Base-by-base conservation (phyloP, 495 filamentous ascomycete genomes). In the Penicillium flavigenum region DNA sequence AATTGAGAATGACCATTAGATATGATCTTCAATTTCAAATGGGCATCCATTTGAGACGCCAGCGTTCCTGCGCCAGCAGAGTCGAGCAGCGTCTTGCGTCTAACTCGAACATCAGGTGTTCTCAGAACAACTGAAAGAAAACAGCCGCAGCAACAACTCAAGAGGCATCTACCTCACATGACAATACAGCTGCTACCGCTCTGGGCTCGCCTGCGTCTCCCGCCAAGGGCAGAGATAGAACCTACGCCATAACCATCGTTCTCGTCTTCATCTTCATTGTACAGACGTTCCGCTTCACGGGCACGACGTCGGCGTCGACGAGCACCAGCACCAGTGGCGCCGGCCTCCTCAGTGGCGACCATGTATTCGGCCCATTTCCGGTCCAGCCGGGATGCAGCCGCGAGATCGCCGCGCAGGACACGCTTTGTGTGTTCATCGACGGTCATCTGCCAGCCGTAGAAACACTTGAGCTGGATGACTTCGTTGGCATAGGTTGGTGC, bases 311-410 rank as follows among this genome's bases (percentile, higher is more conserved):
- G 77, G 47, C 92, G 74, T 54, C 92, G 74, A 38, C 91, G 77
- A 0, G 77, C 72, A 1, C 84, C 83, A 0, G 81, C 83, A 3
- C 89, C 90, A 5, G 81, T 82, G 1, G 81, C 82, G 0, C 88
- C 90, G 0, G 88, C 90, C 65, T 97, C 95, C 63, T 96, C 89
- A 22, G 81, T 88, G 6, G 88, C 85, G 72, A 93, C 87, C 94
- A 97, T 98, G 61, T 91, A 93, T 32, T 96, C 88, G 0, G 86
- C 90, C 94, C 94, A 98, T 73, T 92, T 96, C 48, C 83, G 78
- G 74, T 96, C 92, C 20, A 98, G 76, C 12, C 88, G 76, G 34
- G 76, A 73, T 2, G 94, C 94, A 4, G 88, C 76, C 0, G 73
- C 71, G 22, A 89, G 77, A 52, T 96, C 88, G 1, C 91, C 90